Evolutionary conservation across 805 yeast genomes (phyloP).

Genomic region (Starmerella lactis-condensi): DNA sequence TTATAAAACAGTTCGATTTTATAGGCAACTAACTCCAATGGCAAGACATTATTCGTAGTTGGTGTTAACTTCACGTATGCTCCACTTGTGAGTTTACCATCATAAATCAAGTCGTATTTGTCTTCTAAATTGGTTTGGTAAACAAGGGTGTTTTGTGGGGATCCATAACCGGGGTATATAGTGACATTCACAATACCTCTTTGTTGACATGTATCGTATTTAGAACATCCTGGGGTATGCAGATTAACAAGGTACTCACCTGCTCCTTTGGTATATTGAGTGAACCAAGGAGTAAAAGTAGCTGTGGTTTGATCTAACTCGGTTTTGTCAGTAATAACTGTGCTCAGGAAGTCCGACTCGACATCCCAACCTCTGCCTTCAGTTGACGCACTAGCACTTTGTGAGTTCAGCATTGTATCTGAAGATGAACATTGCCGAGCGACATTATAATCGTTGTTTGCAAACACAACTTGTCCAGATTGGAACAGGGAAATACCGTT

Average conservation of each 20-base stretch:
- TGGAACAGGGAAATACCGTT: slow-evolving; percentile 58
- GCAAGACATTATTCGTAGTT: slow-evolving; percentile 15
- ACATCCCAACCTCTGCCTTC: slow-evolving; percentile 20
- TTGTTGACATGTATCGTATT: slow-evolving; percentile 43
- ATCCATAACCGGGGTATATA: slow-evolving; percentile 32
- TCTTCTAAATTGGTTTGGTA: slow-evolving; percentile 66
- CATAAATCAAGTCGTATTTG: slow-evolving; percentile 62
- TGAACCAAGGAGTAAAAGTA: slow-evolving; percentile 33
- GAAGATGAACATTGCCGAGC: slow-evolving; percentile 8
- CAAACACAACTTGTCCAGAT: slow-evolving; percentile 40
- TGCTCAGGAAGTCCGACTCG: slow-evolving; percentile 16
- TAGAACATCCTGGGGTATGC: slow-evolving; percentile 73
- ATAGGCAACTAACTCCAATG: slow-evolving; percentile 52
- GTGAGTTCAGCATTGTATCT: no score
- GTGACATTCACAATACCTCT: slow-evolving; percentile 72
- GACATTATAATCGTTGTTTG: slow-evolving; percentile 43
- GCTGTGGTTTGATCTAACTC: slow-evolving; percentile 25
- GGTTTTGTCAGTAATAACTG: slow-evolving; percentile 20
- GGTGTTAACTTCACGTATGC: slow-evolving; percentile 25
- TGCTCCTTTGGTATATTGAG: slow-evolving; percentile 37
- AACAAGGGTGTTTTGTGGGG: slow-evolving; percentile 29
- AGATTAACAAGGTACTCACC: slow-evolving; percentile 59
- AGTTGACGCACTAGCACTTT: no score
- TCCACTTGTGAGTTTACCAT: slow-evolving; percentile 40
- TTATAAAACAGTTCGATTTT: slow-evolving; percentile 32